Conservation (phyloP, 768 basidiomycete genomes). For the Suillus occidentalis region DNA sequence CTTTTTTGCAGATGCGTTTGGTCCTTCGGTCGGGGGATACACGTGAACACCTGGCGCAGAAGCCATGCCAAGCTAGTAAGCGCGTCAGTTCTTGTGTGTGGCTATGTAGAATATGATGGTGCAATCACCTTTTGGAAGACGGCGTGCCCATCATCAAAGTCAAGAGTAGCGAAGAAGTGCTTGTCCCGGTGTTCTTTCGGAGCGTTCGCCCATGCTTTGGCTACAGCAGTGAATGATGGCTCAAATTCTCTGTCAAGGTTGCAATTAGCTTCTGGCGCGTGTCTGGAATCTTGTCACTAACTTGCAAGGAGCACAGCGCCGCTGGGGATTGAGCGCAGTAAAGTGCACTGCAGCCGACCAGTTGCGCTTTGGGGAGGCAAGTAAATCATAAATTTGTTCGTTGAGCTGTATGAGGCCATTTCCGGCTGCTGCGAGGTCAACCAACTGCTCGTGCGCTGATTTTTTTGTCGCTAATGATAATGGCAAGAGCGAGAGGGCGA, state of each 20-base stretch:
- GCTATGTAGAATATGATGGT: background rate
- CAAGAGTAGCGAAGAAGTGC: slow-evolving; percentile 92
- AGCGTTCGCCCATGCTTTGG: slow-evolving; percentile 76
- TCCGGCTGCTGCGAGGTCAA: slow-evolving; percentile 64
- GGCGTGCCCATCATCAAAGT: slow-evolving; percentile 75
- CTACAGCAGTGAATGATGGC: slow-evolving; percentile 78
- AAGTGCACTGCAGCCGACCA: slow-evolving; percentile 89
- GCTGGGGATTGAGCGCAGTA: slow-evolving; percentile 79
- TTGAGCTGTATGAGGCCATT: slow-evolving; percentile 85
- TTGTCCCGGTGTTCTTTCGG: slow-evolving; percentile 61
- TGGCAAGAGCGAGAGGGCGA: slow-evolving; percentile 35
- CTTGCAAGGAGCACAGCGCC: slow-evolving; percentile 93
- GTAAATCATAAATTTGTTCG: slow-evolving; percentile 69
- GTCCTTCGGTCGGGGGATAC: slow-evolving; percentile 72
- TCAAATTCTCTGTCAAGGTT: slow-evolving; percentile 69
- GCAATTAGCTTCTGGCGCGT: background rate
- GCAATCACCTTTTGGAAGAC: slow-evolving; percentile 76
- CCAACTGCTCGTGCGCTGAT: slow-evolving; percentile 54
- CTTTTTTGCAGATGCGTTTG: slow-evolving; percentile 47
- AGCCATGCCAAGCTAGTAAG: slow-evolving; percentile 66
- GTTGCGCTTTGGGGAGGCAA: slow-evolving; percentile 72
- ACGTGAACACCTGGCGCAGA: slow-evolving; percentile 85
- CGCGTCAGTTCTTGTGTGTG: slow-evolving; percentile 12
- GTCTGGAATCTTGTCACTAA: slow-evolving; percentile 39
- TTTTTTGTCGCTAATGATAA: slow-evolving; percentile 31